Base-by-base conservation (phyloP, 768 basidiomycete species). In the Dacryopinax primogenitus region DNA sequence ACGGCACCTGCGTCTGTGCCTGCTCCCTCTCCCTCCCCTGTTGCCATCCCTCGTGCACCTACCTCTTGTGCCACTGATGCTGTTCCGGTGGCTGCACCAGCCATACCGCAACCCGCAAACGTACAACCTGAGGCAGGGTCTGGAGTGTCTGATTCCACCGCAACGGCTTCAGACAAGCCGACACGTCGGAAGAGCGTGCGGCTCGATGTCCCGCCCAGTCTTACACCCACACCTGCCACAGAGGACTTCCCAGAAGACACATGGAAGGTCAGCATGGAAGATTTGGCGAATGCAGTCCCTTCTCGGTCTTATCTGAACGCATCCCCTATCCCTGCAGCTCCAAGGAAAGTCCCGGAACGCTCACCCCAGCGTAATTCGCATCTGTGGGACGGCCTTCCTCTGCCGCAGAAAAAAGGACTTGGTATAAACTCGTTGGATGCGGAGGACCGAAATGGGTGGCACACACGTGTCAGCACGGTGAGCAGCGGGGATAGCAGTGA, bases 401-500 rank as follows among this genome's bases (percentile, higher is more conserved):
- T 30, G 26, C 51, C 30, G 26, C 13, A 7, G 4, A 30, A 58
- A 21, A 58, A 58, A 30, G 51, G 26, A 4, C 51, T 18, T 26
- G 45, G 11, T 23, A 7, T 47, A 12, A 7, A 47, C 7, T 23
- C 30, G 51, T 30, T 32, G 26, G 51, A 58, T 30, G 30, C 13
- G 51, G 51, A 58, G 51, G 51, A 58, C 6, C 4, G 4, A 4
- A 30, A 26, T 13, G 51, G 51, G 30, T 58, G 51, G 51, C 51
- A 58, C 18, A 58, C 21, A 15, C 51, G 51, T 21, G 51, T 30
- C 3, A 39, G 37, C 37, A 39, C 12, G 37, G 37, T 11, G 37
- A 58, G 51, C 26, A 58, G 51, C 30, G 51, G 51, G 51, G 51
- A 58, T 21, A 58, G 51, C 30, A 58, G 51, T 21, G 51, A 58